phyloP scores from a whole-genome alignment of 1,139 yeast species.

The Oligophagozyma castellii region DNA sequence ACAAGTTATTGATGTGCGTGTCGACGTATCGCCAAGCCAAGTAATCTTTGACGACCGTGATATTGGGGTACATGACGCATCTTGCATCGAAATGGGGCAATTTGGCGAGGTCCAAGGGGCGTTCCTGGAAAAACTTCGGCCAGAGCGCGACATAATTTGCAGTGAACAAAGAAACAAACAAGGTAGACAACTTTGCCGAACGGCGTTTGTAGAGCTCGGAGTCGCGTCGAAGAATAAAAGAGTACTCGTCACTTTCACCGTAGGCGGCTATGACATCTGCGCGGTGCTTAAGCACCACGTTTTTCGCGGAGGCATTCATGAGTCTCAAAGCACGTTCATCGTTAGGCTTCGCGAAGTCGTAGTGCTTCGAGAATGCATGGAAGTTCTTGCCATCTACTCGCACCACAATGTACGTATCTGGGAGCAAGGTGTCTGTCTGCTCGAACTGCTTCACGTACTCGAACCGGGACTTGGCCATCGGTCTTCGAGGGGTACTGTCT shows the following conservation, averaged over 20 bases:
- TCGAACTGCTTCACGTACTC: slow-evolving; percentile 84
- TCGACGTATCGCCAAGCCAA: slow-evolving; percentile 94
- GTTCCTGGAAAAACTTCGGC: slow-evolving; percentile 43
- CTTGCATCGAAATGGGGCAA: slow-evolving; percentile 88
- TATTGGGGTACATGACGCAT: slow-evolving; percentile 72
- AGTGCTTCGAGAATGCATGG: slow-evolving; percentile 65
- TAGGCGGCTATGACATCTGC: slow-evolving; percentile 72
- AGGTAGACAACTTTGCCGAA: slow-evolving; percentile 60
- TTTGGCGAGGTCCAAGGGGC: slow-evolving; percentile 27
- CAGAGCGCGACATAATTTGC: slow-evolving; percentile 61
- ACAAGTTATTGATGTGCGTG: slow-evolving; percentile 87
- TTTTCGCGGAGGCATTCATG: slow-evolving; percentile 70
- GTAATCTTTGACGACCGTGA: slow-evolving; percentile 54
- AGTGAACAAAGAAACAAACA: slow-evolving; percentile 73
- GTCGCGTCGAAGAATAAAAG: slow-evolving; percentile 52
- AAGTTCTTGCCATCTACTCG: slow-evolving; percentile 92
- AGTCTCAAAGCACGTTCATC: slow-evolving; percentile 61
- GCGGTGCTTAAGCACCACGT: slow-evolving; percentile 34
- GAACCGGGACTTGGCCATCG: slow-evolving; percentile 68
- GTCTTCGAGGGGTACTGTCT: too few species aligned
- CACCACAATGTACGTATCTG: slow-evolving; percentile 69
- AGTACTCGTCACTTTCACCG: slow-evolving; percentile 94
- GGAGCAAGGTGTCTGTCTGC: slow-evolving; percentile 55
- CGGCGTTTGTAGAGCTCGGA: slow-evolving; percentile 69
- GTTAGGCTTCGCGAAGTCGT: slow-evolving; percentile 76